These are phyloP conservation scores for Phytophthora foliorum DNA, from an alignment of 352 stramenopile species.

Conservation along the genomic window DNA sequence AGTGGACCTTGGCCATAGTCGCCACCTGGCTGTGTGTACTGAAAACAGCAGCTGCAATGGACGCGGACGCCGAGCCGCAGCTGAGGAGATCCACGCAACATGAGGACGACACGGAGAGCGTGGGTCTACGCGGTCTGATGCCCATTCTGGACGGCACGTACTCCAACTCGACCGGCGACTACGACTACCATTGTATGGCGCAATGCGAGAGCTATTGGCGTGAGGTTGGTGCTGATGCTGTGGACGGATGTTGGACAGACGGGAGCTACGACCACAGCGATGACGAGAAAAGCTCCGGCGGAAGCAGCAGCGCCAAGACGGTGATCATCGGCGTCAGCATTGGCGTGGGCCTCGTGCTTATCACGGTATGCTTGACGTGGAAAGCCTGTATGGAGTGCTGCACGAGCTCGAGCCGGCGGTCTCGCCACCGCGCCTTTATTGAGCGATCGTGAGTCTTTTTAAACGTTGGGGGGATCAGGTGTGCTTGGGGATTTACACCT, in stretches of 20 bases:
- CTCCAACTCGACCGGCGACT: conserved; percentile 20
- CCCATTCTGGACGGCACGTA: conserved; percentile 30
- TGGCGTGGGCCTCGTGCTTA: conserved; percentile 40
- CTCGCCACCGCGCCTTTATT: conserved; percentile 58
- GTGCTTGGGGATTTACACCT: conserved; percentile 5
- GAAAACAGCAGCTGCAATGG: conserved; percentile 3
- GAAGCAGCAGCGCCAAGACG: conserved; percentile 29
- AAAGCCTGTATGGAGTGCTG: conserved; percentile 65
- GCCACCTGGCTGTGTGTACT: conserved; percentile 20
- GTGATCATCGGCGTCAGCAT: conserved; percentile 49
- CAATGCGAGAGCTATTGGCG: conserved; percentile 4
- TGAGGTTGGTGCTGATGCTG: not conserved
- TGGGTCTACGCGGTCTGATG: conserved; percentile 27
- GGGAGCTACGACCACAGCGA: conserved; percentile 16
- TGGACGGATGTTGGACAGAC: conserved; percentile 20
- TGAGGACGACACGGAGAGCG: conserved; percentile 5
- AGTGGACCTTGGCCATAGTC: conserved; percentile 21
- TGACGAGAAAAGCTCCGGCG: conserved; percentile 21
- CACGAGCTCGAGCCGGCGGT: conserved; percentile 39
- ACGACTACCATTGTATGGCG: conserved; percentile 30
- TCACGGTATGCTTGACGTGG: conserved; percentile 58
- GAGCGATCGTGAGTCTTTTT: conserved; percentile 47
- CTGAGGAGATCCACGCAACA: conserved; percentile 3
- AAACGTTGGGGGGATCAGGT: conserved; percentile 12
- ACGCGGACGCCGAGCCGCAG: conserved; percentile 9